These are phyloP conservation scores for Alternaria atra DNA, from an alignment of 2,329 filamentous ascomycete genomes.

Conservation along the genomic window DNA sequence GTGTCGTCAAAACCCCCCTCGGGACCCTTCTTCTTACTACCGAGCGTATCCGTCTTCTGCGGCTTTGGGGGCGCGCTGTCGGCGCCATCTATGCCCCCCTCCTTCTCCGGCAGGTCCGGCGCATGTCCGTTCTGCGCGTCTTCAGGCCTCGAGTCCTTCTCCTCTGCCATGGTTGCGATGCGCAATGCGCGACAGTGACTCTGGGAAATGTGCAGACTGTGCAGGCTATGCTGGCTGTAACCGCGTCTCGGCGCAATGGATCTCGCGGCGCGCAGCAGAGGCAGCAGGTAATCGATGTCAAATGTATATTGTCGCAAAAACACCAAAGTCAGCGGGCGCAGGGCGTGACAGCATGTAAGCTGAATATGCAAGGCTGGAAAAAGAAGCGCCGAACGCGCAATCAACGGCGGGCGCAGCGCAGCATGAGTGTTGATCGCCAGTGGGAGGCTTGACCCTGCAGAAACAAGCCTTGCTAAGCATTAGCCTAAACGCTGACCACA, in stretches of 20 bases:
- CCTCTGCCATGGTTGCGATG: constrained; percentile 23
- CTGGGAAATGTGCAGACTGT: constrained; percentile 1
- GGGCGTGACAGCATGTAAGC: background rate
- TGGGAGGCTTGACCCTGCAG: constrained; percentile 11
- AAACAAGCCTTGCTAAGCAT: constrained; percentile 34
- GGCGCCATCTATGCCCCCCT: constrained; percentile 18
- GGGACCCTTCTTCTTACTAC: constrained; percentile 58
- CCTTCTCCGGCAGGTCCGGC: constrained; percentile 21
- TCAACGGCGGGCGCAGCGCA: constrained; percentile 23
- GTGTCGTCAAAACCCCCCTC: constrained; percentile 83
- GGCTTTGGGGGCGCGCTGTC: constrained; percentile 29
- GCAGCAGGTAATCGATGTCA: background rate
- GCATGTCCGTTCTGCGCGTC: constrained; percentile 23
- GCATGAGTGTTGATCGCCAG: constrained; percentile 14
- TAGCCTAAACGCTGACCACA: background rate
- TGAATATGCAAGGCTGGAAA: constrained; percentile 3
- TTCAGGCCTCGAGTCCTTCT: constrained; percentile 15
- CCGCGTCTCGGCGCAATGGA: constrained; percentile 15
- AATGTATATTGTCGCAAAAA: background rate
- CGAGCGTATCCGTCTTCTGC: constrained; percentile 35
- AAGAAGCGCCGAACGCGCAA: constrained; percentile 13
- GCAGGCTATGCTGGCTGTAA: background rate
- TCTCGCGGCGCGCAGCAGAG: constrained; percentile 1
- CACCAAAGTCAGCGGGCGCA: constrained; percentile 1
- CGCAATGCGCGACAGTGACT: constrained; percentile 17